Evolutionary conservation across 352 stramenopile genomes (phyloP).

Genomic region (Phytophthora crassamura): DNA sequence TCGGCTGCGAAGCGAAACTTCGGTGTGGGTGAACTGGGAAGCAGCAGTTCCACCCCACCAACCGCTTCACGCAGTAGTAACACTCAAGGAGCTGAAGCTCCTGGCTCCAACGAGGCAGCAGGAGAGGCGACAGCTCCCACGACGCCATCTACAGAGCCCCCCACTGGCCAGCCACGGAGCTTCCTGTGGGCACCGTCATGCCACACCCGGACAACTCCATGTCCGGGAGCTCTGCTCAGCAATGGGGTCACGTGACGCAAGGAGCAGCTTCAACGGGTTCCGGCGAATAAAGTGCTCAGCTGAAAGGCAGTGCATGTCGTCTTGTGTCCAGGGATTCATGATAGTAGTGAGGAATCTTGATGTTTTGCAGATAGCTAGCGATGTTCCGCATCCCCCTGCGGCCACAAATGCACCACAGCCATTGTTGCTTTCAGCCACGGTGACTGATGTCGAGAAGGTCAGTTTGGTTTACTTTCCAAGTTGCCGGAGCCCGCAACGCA

Average conservation of each 20-base stretch:
- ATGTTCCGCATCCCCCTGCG: too few relatives aligned
- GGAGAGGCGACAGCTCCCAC: not conserved
- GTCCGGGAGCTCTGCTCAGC: not conserved
- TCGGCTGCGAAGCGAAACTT: conserved; percentile 16
- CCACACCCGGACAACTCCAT: conserved; percentile 4
- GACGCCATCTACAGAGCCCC: not conserved
- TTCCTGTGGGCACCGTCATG: conserved; percentile 9
- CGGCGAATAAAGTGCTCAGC: not conserved
- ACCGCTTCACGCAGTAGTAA: not conserved
- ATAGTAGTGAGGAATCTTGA: not conserved
- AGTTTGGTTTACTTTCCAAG: too few relatives aligned
- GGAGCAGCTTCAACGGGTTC: conserved; percentile 3
- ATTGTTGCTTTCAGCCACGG: too few relatives aligned
- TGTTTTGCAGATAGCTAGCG: too few relatives aligned
- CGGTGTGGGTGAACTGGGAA: conserved; percentile 17
- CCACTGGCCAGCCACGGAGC: not conserved
- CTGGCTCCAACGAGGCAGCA: not conserved
- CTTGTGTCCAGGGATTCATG: too few relatives aligned
- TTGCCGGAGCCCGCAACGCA: too few relatives aligned
- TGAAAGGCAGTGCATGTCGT: not conserved
- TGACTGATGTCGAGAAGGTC: too few relatives aligned
- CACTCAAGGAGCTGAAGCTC: not conserved
- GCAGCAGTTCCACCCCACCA: not conserved
- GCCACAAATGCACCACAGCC: too few relatives aligned
- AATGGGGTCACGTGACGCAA: conserved; percentile 19